Evolutionary conservation across 108 stramenopile genomes (phyloP), one percentile per base, ranked within the genome.

Genomic region (Cyclotella choctawhatcheeana): DNA sequence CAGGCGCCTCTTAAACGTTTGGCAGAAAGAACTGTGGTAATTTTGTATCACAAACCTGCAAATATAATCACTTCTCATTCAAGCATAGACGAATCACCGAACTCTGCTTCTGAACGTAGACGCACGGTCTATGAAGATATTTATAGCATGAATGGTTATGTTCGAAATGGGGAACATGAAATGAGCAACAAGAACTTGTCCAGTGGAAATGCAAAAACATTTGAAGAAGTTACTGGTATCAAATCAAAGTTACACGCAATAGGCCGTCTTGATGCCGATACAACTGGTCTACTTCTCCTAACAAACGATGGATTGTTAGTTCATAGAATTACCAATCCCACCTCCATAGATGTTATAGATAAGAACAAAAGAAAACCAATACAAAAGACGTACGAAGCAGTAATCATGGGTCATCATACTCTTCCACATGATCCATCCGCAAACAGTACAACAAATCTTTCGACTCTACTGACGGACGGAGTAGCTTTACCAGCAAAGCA

Each of bases 251-350:
- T 83, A 16, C 84, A 89, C 75, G 88, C 89, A 24, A 75, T 90
- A 29, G 89, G 89, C 5, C 47, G 89, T 26, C 64, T 90, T 3
- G 89, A 90, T 87, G 85, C 78, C 13, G 86, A 87, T 64, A 90
- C 89, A 12, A 84, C 86, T n/a, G 86, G 89, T 44, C 67, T 86
- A 3, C 64, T 90, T 29, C 69, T 90, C 7, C 40, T 90, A 13
- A 90, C 89, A 18, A 90, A 90, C 47, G 89, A 90, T 82, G 89
- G 89, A 40, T 6, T 8, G 13, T 44, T 90, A 32, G 83, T 90
- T 24, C 86, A 90, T 80, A 69, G 82, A 48, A 81, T 84, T 25
- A 90, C 89, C 18, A 87, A 90, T 71, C 83, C 78, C 20, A 80
- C 47, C 54, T 75, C 89, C 5, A 52, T 58, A 21, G 43, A 69